Evolutionary conservation across 106 monocot species (phyloP).

Genomic region (Amphibolis antarctica): DNA sequence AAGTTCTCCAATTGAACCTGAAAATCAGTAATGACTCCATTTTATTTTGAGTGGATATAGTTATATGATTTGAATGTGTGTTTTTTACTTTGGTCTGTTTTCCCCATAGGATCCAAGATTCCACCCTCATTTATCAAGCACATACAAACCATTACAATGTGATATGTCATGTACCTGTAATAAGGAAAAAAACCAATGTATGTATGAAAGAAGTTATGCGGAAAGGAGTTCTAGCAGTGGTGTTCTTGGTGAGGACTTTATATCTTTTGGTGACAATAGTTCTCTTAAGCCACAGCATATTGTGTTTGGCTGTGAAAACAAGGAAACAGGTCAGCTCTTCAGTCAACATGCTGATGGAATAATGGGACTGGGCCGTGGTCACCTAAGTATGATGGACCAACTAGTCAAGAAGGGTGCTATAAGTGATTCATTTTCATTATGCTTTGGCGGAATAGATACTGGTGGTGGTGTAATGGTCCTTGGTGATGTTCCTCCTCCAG

Average conservation of each 20-base stretch:
- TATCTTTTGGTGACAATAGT: slow-evolving; percentile 78
- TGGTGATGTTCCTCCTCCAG: slow-evolving; percentile 58
- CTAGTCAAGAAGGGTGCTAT: slow-evolving; percentile 83
- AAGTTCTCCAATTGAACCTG: background rate
- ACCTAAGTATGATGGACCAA: slow-evolving; percentile 86
- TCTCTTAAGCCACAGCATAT: slow-evolving; percentile 52
- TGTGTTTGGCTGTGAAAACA: slow-evolving; percentile 90
- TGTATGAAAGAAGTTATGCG: slow-evolving; percentile 83
- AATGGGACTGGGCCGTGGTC: slow-evolving; percentile 86
- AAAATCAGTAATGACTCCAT: background rate
- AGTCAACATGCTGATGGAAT: slow-evolving; percentile 97
- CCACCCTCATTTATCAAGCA: slow-evolving; percentile 63
- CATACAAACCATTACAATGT: slow-evolving; percentile 72
- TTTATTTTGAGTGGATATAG: background rate
- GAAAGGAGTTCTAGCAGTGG: slow-evolving; percentile 97
- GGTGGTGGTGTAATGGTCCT: slow-evolving; percentile 96
- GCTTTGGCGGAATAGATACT: slow-evolving; percentile 96
- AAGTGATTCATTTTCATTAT: slow-evolving; percentile 79
- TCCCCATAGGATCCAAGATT: slow-evolving; percentile 64
- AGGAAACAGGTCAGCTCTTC: slow-evolving; percentile 80
- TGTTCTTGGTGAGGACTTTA: slow-evolving; percentile 66
- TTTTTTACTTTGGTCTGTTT: background rate
- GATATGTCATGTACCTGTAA: slow-evolving; percentile 58
- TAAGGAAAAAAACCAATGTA: slow-evolving; percentile 54
- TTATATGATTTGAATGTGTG: background rate